Base-by-base conservation (phyloP, 2,329 filamentous ascomycete species). In the Diaporthe sp. region DNA sequence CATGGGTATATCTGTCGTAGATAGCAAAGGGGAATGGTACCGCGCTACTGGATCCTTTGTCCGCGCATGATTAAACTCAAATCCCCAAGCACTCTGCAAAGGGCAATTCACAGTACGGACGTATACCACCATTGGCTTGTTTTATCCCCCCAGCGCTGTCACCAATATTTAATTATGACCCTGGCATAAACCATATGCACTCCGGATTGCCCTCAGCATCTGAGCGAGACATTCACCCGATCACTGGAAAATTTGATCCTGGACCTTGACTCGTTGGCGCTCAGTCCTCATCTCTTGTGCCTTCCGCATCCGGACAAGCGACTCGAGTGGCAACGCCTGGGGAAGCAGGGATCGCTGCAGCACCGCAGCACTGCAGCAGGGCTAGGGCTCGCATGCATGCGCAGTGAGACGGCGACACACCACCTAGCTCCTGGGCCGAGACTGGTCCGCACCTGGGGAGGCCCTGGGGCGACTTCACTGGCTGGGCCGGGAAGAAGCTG, bases 291-390 rank as follows among this genome's bases (percentile, higher is more conserved):
- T 28, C 65, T 69, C 46, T 69, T 69, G 6, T 53, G 65, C 65
- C 65, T 69, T 69, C 65, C 65, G 65, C 34, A 69, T 69, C 34
- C 15, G 65, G 65, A 69, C 10, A 69, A 69, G 65, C n/a, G 46
- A 55, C 65, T 69, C 49, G 65, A 69, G 65, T 69, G 65, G 65
- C 65, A 69, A 69, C 34, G 65, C 65, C 65, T 55, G 65, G 65
- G 65, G 49, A 69, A 69, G 49, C 46, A 55, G 65, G 65, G 65
- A 53, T 53, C 13, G 46, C 46, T 68, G 65, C 44, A 25, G 62
- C 12, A 7, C 28, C 10, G 62, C 46, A 49, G 61, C 12, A 7
- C 28, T 19, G 62, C 46, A 49, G 61, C 62, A 67, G 62, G 25
- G 34, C 34, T 28, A 69, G 46, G 65, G 25, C 44, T 19, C 49